Conservation (phyloP, 164 flowering plant species). For the Vitis cinerea region DNA sequence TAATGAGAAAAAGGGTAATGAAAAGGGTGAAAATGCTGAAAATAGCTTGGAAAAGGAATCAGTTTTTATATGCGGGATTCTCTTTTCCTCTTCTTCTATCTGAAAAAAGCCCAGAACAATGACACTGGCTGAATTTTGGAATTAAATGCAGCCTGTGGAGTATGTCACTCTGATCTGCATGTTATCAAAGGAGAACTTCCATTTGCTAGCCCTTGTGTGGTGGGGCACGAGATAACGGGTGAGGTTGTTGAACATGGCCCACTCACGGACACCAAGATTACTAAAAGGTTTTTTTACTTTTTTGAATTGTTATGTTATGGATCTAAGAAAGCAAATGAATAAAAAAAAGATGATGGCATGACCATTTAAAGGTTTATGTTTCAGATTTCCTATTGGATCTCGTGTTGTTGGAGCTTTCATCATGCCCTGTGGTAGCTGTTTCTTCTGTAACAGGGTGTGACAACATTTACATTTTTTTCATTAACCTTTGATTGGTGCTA, state of each 20-base stretch:
- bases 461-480: not conserved
- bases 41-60: too few relatives aligned
- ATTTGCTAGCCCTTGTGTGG: slow-evolving; percentile 87
- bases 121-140: not conserved
- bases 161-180: slow-evolving; percentile 98
- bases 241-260: slow-evolving; percentile 93
- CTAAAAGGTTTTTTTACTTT: slow-evolving; percentile 46
- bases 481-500: not conserved
- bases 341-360: too few relatives aligned
- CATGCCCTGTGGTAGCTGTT: slow-evolving; percentile 98
- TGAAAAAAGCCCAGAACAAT: too few relatives aligned
- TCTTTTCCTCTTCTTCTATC: too few relatives aligned
- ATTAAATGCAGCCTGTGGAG: slow-evolving; percentile 81
- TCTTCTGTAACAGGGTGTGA: slow-evolving; percentile 78
- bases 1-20: too few relatives aligned
- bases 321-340: not conserved
- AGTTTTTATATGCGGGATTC: too few relatives aligned
- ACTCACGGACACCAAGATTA: slow-evolving; percentile 61
- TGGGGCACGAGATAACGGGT: slow-evolving; percentile 98
- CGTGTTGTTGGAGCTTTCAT: slow-evolving; percentile 95
- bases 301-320: not conserved
- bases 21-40: too few relatives aligned
- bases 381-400: slow-evolving; percentile 87
- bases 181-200: slow-evolving; percentile 97
- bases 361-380: slow-evolving; percentile 1